Percentiles rank a stretch among this genome's conserved stretches.
phyloP scores from a whole-genome alignment of 2,329 filamentous ascomycete species.

The Sporothrix dimorphospora region DNA sequence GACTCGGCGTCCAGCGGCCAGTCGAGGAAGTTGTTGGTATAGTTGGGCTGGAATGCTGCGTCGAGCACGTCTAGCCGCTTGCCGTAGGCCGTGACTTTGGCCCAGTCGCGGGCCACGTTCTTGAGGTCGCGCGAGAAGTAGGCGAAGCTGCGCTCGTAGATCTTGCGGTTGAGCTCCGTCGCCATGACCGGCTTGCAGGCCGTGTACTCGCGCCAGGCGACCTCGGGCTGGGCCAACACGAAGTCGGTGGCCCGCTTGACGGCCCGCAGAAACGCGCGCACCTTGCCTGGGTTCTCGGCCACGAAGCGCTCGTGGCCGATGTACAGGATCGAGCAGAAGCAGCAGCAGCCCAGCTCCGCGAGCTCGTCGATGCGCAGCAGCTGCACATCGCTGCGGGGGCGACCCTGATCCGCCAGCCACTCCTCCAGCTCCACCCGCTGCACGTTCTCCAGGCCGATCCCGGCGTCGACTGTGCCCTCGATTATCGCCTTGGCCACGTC shows the following conservation, averaged over 20 bases:
- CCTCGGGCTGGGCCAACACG: constrained; percentile 64
- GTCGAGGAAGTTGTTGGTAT: constrained; percentile 70
- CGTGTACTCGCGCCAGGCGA: constrained; percentile 69
- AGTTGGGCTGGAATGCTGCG: constrained; percentile 69
- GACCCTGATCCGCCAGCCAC: constrained; percentile 67
- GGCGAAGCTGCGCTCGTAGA: constrained; percentile 77
- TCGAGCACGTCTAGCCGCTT: constrained; percentile 71
- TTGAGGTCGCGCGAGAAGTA: constrained; percentile 65
- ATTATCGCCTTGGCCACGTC: constrained; percentile 79
- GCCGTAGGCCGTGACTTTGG: constrained; percentile 76
- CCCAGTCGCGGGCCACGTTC: constrained; percentile 74
- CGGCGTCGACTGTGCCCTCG: constrained; percentile 61
- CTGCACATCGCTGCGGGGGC: constrained; percentile 68
- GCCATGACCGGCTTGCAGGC: constrained; percentile 74
- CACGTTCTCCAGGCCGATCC: constrained; percentile 75
- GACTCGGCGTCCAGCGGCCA: constrained; percentile 69
- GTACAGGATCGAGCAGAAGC: constrained; percentile 81
- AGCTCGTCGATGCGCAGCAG: constrained; percentile 83
- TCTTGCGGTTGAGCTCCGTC: constrained; percentile 71
- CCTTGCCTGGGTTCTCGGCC: constrained; percentile 65
- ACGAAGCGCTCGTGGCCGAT: constrained; percentile 77
- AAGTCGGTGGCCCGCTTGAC: constrained; percentile 76
- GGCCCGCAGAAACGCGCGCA: constrained; percentile 69
- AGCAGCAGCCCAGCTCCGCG: constrained; percentile 78
- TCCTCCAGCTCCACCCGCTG: constrained; percentile 83